Conservation (phyloP, 345 rosid genomes). For the Linum lewisii region DNA sequence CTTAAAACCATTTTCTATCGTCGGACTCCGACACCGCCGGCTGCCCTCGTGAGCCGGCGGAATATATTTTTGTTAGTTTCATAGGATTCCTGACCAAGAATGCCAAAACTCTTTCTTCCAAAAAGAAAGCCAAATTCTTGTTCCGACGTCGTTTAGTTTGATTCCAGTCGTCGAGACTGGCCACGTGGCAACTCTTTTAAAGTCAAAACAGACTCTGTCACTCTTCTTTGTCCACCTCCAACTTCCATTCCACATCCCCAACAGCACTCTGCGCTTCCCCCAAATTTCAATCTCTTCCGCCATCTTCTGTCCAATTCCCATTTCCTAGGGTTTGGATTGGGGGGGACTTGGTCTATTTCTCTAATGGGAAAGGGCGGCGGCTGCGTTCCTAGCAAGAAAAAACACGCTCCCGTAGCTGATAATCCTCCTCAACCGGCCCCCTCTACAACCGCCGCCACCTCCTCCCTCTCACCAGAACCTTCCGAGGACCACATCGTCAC, state of each 20-base stretch:
- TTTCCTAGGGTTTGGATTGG: neutral
- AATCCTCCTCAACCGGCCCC: neutral
- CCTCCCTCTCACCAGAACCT: too few relatives aligned
- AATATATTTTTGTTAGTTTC: too few relatives aligned
- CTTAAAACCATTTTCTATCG: too few relatives aligned
- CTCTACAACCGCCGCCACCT: neutral
- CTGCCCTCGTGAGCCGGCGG: too few relatives aligned
- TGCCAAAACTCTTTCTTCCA: too few relatives aligned
- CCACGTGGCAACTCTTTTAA: neutral
- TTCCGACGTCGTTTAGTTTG: neutral
- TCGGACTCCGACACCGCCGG: too few relatives aligned
- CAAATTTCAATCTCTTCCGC: neutral
- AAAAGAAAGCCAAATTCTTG: neutral
- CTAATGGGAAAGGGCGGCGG: conserved; percentile 5
- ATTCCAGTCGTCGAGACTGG: neutral
- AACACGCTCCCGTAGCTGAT: neutral
- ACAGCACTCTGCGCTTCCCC: neutral
- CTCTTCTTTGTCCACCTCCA: neutral
- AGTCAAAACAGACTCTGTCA: neutral
- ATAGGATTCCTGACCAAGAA: too few relatives aligned
- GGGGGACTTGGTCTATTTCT: neutral
- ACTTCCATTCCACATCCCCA: neutral
- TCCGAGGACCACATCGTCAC: neutral
- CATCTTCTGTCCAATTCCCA: neutral
- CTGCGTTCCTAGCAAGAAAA: neutral